phyloP scores from a whole-genome alignment of 2,329 filamentous ascomycete genomes.

The Teratosphaeriaceae sp. region DNA sequence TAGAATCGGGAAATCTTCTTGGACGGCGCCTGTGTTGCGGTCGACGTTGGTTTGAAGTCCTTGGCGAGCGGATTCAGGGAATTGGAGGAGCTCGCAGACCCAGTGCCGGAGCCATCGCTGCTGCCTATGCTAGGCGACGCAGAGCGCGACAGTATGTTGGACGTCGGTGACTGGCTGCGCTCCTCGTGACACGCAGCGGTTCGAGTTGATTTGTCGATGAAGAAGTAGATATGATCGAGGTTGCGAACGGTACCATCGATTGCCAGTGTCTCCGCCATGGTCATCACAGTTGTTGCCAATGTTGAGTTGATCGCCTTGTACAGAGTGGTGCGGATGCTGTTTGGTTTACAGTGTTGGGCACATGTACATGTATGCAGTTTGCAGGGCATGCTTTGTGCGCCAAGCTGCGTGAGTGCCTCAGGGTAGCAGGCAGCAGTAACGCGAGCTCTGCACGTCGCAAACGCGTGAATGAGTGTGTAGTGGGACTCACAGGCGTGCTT shows the following conservation, averaged over 20 bases:
- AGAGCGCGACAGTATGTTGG: constrained; percentile 1
- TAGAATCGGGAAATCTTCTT: no score
- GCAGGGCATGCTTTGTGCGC: no score
- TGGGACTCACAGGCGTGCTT: no score
- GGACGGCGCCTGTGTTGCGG: neutral
- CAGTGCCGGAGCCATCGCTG: constrained; percentile 5
- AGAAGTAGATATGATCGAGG: constrained; percentile 18
- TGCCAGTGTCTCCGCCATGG: neutral
- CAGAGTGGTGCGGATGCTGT: no score
- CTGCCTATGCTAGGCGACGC: constrained; percentile 5
- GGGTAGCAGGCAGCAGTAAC: no score
- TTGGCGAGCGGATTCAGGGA: constrained; percentile 4
- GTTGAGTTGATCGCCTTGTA: constrained; percentile 1
- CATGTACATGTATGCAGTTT: no score
- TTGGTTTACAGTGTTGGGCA: no score
- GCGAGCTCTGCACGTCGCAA: no score
- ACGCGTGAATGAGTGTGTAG: no score
- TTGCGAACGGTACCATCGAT: neutral
- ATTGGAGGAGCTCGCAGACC: neutral
- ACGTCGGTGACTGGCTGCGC: neutral
- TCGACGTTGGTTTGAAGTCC: neutral
- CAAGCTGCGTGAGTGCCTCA: no score
- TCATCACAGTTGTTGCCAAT: neutral
- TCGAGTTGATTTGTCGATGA: constrained; percentile 4
- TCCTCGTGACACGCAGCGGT: neutral